These are phyloP conservation scores for Fusarium foetens DNA, from an alignment of 2,329 filamentous ascomycete species.

Conservation along the genomic window DNA sequence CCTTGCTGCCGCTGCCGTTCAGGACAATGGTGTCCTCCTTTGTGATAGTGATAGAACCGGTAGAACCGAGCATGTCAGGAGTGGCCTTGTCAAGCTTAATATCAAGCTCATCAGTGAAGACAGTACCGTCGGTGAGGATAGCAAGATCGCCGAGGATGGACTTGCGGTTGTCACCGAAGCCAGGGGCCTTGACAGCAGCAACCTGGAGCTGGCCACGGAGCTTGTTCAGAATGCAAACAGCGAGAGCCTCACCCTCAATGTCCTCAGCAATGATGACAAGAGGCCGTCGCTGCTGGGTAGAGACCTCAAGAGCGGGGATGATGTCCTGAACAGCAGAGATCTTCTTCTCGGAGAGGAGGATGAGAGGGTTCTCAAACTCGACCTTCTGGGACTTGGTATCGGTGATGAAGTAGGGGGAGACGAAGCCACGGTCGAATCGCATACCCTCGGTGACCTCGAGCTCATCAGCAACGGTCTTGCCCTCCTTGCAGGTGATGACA, in stretches of 20 bases:
- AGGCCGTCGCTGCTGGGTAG: conserved; percentile 92
- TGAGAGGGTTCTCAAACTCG: conserved; percentile 99
- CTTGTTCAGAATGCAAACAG: conserved; percentile 99
- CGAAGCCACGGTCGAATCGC: conserved; percentile 99
- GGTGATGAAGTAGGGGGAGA: conserved; percentile 99
- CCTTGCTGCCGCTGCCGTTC: conserved; percentile 96
- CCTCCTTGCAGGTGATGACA: conserved; percentile 99
- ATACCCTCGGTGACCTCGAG: conserved; percentile 99
- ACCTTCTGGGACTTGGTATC: conserved; percentile 99
- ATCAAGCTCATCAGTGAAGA: conserved; percentile 98
- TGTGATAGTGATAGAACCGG: conserved; percentile 98
- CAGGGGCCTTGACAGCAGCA: conserved; percentile 97
- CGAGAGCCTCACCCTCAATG: conserved; percentile 97
- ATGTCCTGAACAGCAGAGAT: conserved; percentile 99
- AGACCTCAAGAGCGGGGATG: conserved; percentile 96
- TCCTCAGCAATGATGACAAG: conserved; percentile 99
- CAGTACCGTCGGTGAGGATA: conserved; percentile 94
- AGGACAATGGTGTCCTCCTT: conserved; percentile 99
- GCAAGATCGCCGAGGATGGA: conserved; percentile 97
- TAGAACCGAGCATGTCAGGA: conserved; percentile 93
- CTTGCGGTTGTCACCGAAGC: conserved; percentile 99
- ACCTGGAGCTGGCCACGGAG: conserved; percentile 99
- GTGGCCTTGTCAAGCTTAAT: conserved; percentile 99
- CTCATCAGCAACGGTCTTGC: conserved; percentile 97
- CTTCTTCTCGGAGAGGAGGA: conserved; percentile 99